A percentile compares a stretch with the other conserved stretches of the same genome.
These are phyloP conservation scores for Tolypocladium tropicale DNA, from an alignment of 2,329 filamentous ascomycete genomes.

Conservation along the genomic window DNA sequence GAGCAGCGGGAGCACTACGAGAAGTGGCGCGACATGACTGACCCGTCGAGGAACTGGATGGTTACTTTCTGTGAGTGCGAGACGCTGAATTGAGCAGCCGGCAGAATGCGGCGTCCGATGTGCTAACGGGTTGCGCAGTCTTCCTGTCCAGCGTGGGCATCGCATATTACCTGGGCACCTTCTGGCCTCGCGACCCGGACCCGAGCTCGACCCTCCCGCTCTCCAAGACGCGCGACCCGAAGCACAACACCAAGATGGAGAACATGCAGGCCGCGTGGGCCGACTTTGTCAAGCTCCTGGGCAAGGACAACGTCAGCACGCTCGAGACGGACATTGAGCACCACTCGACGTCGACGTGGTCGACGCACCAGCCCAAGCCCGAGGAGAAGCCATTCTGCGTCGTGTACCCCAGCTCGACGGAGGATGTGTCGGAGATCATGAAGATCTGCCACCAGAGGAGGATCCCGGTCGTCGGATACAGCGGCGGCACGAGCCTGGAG, in stretches of 20 bases:
- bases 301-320: conserved; percentile 55
- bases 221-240: conserved; percentile 34
- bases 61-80: conserved; percentile 41
- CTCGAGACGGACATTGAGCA: conserved; percentile 40
- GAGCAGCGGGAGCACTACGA: conserved; percentile 42
- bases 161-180: conserved; percentile 50
- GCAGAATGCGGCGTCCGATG: neutral
- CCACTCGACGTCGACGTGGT: conserved; percentile 54
- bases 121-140: conserved; percentile 24
- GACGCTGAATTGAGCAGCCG: neutral
- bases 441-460: conserved; percentile 72
- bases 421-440: conserved; percentile 80
- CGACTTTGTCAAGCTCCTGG: conserved; percentile 56
- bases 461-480: conserved; percentile 81
- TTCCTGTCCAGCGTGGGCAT: conserved; percentile 39
- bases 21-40: conserved; percentile 27
- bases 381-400: conserved; percentile 54
- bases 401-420: conserved; percentile 66
- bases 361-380: conserved; percentile 40
- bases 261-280: conserved; percentile 61
- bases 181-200: conserved; percentile 38
- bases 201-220: conserved; percentile 51
- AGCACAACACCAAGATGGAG: conserved; percentile 47
- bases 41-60: conserved; percentile 36
- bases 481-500: conserved; percentile 80